Percentiles rank a stretch among this genome's conserved stretches.
Conservation (phyloP, 2,329 filamentous ascomycete species). For the Penicillium sp. region DNA sequence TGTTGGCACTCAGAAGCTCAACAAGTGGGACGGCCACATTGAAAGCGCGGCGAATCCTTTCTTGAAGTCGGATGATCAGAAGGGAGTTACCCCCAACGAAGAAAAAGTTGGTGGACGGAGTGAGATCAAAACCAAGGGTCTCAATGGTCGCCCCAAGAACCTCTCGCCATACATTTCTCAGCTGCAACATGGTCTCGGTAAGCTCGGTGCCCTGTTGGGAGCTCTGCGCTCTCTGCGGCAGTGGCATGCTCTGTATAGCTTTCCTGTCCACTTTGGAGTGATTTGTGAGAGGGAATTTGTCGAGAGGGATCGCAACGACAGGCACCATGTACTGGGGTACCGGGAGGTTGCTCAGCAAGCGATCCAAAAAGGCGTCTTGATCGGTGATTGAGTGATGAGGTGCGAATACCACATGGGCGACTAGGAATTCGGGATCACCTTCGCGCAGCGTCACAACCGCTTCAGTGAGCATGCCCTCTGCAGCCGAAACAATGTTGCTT, state of each 20-base stretch:
- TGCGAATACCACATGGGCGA: slow-evolving; percentile 39
- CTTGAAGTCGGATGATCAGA: slow-evolving; percentile 34
- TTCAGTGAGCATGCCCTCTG: slow-evolving; percentile 20
- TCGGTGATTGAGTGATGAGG: background rate
- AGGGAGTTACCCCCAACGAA: slow-evolving; percentile 31
- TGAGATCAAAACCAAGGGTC: background rate
- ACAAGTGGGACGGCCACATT: slow-evolving; percentile 31
- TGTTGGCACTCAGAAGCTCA: slow-evolving; percentile 40
- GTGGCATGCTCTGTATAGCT: slow-evolving; percentile 14
- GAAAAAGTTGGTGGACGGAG: slow-evolving; percentile 21
- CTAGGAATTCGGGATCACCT: no score
- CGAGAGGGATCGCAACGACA: slow-evolving; percentile 20
- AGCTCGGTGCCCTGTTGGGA: slow-evolving; percentile 1
- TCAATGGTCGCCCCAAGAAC: slow-evolving; percentile 3
- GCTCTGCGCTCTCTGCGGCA: slow-evolving; percentile 4
- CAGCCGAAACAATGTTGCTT: slow-evolving; percentile 24
- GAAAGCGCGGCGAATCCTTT: slow-evolving; percentile 35
- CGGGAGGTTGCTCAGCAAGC: no score
- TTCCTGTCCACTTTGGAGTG: slow-evolving; percentile 30
- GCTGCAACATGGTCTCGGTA: slow-evolving; percentile 3
- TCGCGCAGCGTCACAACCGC: no score
- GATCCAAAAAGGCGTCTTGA: no score
- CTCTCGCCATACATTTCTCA: slow-evolving; percentile 10
- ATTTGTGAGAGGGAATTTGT: slow-evolving; percentile 23
- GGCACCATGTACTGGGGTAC: slow-evolving; percentile 38